These are phyloP conservation scores for Chernovozyma sophiae-reginae DNA, from an alignment of 1,139 yeast species.

Conservation along the genomic window DNA sequence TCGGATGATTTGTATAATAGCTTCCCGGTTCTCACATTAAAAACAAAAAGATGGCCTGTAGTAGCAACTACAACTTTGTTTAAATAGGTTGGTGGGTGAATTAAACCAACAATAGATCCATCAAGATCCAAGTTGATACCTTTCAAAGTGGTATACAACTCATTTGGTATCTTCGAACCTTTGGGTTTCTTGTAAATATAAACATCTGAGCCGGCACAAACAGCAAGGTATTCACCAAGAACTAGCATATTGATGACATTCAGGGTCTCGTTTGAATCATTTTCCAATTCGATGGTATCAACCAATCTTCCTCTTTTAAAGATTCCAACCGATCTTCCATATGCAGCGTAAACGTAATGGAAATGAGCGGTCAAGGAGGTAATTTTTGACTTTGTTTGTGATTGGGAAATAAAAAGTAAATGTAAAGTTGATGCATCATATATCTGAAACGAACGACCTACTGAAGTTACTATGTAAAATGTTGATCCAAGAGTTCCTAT, in stretches of 20 bases:
- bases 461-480: slow-evolving; percentile 83
- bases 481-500: slow-evolving; percentile 86
- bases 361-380: slow-evolving; percentile 73
- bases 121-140: slow-evolving; percentile 51
- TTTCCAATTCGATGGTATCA: slow-evolving; percentile 42
- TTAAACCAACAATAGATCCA: slow-evolving; percentile 65
- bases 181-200: slow-evolving; percentile 49
- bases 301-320: slow-evolving; percentile 81
- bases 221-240: slow-evolving; percentile 80
- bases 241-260: slow-evolving; percentile 49
- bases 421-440: slow-evolving; percentile 90
- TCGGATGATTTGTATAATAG: slow-evolving; percentile 54
- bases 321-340: slow-evolving; percentile 67
- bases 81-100: slow-evolving; percentile 89
- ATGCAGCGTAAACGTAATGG: slow-evolving; percentile 80
- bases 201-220: slow-evolving; percentile 47
- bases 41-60: slow-evolving; percentile 55
- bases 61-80: slow-evolving; percentile 83
- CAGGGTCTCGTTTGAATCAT: slow-evolving; percentile 12
- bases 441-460: slow-evolving; percentile 86
- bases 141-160: slow-evolving; percentile 59
- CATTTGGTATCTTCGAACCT: slow-evolving; percentile 47
- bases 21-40: slow-evolving; percentile 78
- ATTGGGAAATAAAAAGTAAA: slow-evolving; percentile 79
- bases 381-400: slow-evolving; percentile 68